Evolutionary conservation across 495 filamentous ascomycete species (phyloP).

Genomic region (Podospora comata): DNA sequence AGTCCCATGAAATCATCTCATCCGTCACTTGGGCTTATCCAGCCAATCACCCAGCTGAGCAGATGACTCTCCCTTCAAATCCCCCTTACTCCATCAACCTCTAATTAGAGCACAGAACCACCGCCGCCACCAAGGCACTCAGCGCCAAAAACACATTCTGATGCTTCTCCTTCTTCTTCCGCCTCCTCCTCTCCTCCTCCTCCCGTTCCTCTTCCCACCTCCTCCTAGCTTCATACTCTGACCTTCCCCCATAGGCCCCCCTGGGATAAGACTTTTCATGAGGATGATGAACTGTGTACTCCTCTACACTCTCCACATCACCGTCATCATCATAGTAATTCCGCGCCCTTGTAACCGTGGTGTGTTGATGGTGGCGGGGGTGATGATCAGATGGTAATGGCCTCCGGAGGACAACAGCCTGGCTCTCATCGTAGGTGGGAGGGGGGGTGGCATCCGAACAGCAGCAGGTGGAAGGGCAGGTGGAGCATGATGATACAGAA

Average conservation of each 20-base stretch:
- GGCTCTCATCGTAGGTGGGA: constrained; percentile 1
- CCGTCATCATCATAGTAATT: neutral
- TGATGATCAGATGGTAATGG: neutral
- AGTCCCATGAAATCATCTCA: no score
- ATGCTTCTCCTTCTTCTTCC: neutral
- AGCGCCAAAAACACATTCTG: neutral
- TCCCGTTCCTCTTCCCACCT: neutral
- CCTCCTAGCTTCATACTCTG: neutral
- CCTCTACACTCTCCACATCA: neutral
- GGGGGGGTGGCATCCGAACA: neutral
- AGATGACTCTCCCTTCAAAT: neutral
- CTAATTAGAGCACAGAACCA: neutral
- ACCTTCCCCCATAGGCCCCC: neutral
- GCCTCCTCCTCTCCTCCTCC: neutral
- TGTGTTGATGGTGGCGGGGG: neutral
- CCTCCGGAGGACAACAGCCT: neutral
- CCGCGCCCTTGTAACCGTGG: neutral
- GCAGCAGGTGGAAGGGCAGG: constrained; percentile 1
- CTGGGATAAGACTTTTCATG: neutral
- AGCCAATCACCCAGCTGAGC: no score
- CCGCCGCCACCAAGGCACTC: neutral
- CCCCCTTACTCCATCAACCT: neutral
- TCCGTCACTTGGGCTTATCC: no score
- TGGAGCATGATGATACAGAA: neutral
- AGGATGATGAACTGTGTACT: constrained; percentile 2